Evolutionary conservation across 2,329 filamentous ascomycete species (phyloP), one percentile per base, ranked within the genome.

Genomic region (Fusarium caatingaense): DNA sequence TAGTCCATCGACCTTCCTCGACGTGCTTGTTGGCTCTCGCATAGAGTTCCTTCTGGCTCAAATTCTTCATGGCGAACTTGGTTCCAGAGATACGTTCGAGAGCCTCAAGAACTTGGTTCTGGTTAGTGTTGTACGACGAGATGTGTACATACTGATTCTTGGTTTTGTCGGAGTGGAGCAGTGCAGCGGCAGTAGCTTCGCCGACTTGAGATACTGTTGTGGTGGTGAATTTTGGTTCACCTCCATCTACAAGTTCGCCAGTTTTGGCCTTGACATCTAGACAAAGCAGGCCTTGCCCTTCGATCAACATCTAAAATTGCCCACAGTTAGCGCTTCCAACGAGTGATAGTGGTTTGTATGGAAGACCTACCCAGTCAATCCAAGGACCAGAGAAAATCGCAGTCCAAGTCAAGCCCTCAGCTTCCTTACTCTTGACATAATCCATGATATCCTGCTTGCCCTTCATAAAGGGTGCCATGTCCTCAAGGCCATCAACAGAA

Each of bases 401-500:
- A 0, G 62, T 64, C 62, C 62, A 64, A 2, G 60, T 47, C 1
- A 64, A 13, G 0, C 60, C 60, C 0, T 65, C 60, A 0, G 0
- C 13, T 27, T 59, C 53, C 5, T 64, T 64, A 0, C 51, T 30
- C 32, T 65, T 64, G 1, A 51, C 60, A 16, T 64, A 42, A 3
- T 65, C 51, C 62, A 64, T 65, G 0, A 65, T 9, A 0, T 51
- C 32, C 2, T 60, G 60, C 3, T 65, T 64, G 0, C 40, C 60
- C 2, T 65, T 65, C 3, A 64, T 32, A 9, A 64, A 64, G 0
- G 62, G 60, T 0, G 62, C 62, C 62, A 65, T 64, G 0, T 25
- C 37, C 2, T 64, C 53, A 0, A 64, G 62, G 0, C 60, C 53
- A 0, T 59, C 46, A 0, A 64, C 15, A 0, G 60, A 64, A 0